phyloP scores from a whole-genome alignment of 352 stramenopile genomes.

The Lagenidium giganteum region DNA sequence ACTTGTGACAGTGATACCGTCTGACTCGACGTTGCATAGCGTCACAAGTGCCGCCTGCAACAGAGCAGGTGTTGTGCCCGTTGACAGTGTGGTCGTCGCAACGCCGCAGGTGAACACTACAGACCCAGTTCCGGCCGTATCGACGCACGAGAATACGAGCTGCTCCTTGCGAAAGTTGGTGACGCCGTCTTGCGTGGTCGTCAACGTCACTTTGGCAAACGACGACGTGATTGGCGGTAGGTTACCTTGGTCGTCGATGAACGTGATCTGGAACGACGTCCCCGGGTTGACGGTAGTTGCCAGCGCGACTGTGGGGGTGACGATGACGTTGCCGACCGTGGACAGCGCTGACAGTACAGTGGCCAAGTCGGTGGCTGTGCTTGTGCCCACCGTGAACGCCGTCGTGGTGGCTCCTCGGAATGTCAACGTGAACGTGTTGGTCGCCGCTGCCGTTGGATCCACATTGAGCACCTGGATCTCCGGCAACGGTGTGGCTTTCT shows the following conservation, averaged over 20 bases:
- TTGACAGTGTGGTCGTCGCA: not conserved
- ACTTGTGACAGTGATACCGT: conserved; percentile 38
- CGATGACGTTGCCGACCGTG: conserved; percentile 23
- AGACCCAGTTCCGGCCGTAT: no score
- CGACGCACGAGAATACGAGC: conserved; percentile 37
- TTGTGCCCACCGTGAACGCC: conserved; percentile 21
- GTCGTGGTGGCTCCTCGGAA: conserved; percentile 27
- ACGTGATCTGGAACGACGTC: conserved; percentile 33
- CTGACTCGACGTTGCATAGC: conserved; percentile 33
- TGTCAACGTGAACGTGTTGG: conserved; percentile 26
- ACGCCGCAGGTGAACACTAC: no score
- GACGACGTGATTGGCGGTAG: conserved; percentile 21
- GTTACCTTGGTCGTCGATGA: conserved; percentile 28
- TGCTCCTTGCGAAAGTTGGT: conserved; percentile 53
- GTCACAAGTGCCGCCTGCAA: conserved; percentile 26
- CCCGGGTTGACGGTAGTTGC: conserved; percentile 12
- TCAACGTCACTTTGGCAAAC: conserved; percentile 8
- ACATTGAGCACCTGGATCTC: conserved; percentile 36
- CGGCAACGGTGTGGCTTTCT: conserved; percentile 12
- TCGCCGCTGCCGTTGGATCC: not conserved
- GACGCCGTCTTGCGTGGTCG: conserved; percentile 13
- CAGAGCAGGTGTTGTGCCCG: conserved; percentile 7
- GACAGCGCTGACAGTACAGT: conserved; percentile 21
- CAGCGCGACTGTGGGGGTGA: conserved; percentile 24
- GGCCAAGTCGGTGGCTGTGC: conserved; percentile 15